Evolutionary conservation across 176 grass and related monocot genomes (phyloP).

Genomic region (Tillandsia fasciculata): DNA sequence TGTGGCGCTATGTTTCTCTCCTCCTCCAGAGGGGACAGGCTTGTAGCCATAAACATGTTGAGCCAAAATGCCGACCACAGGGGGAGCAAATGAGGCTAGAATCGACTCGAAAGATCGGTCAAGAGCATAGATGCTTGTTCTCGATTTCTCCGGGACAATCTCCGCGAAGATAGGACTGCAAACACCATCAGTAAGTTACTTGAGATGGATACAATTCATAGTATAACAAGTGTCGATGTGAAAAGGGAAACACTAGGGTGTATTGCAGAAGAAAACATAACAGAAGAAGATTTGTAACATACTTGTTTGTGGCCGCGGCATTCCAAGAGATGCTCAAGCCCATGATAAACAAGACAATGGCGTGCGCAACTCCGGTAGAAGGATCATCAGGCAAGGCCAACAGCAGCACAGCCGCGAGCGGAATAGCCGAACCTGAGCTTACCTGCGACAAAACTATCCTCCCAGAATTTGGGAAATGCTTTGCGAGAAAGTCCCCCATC

Average conservation of each 20-base stretch:
- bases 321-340: constrained; percentile 87
- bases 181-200: background rate
- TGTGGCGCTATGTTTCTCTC: constrained; percentile 17
- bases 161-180: constrained; percentile 93
- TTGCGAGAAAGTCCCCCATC: constrained; percentile 57
- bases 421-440: constrained; percentile 70
- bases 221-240: background rate
- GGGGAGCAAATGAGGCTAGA: constrained; percentile 68
- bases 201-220: no score
- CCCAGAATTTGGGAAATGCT: constrained; percentile 46
- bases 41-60: constrained; percentile 64
- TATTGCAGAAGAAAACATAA: background rate
- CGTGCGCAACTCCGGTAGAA: constrained; percentile 38
- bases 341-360: constrained; percentile 75
- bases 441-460: constrained; percentile 70
- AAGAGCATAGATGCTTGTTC: constrained; percentile 83
- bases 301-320: constrained; percentile 90
- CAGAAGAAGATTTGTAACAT: constrained; percentile 6
- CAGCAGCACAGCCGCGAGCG: constrained; percentile 58
- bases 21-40: constrained; percentile 17
- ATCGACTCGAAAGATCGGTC: constrained; percentile 72
- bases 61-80: constrained; percentile 59
- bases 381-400: constrained; percentile 51
- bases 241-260: background rate
- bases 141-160: constrained; percentile 77